Conservation (phyloP, 148 eudicot genomes). For the Vaccinium macrocarpon region DNA sequence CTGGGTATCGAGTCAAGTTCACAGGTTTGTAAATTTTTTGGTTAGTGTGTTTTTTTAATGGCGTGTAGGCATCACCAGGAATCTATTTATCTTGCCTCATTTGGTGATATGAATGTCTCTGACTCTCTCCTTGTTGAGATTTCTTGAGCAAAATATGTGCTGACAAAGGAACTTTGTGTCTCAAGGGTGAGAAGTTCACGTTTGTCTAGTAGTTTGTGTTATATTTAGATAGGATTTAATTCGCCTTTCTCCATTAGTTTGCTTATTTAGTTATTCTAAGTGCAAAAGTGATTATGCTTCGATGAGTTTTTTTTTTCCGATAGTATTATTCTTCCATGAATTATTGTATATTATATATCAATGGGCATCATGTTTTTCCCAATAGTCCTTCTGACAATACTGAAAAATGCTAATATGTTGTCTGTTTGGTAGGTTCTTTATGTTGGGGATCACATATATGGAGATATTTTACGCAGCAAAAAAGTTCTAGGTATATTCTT, state of each 20-base stretch:
- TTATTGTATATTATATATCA: neutral
- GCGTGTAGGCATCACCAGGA: neutral
- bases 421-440: constrained; percentile 69
- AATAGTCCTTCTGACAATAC: neutral
- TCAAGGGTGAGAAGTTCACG: neutral
- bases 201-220: neutral
- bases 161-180: neutral
- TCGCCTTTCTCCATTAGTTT: neutral
- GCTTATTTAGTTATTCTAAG: neutral
- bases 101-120: neutral
- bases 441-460: constrained; percentile 98
- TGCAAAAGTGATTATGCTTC: neutral
- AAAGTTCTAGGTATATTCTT: constrained; percentile 69
- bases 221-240: neutral
- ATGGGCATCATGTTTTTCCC: neutral
- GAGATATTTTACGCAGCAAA: constrained; percentile 93
- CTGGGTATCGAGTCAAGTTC: constrained; percentile 83
- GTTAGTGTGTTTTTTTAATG: neutral
- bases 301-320: neutral
- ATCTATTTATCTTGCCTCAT: neutral
- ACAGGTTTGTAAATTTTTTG: constrained; percentile 54
- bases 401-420: constrained; percentile 2
- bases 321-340: neutral
- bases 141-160: neutral
- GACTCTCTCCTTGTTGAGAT: neutral